Base-by-base conservation (phyloP, 352 stramenopile genomes). In the Globisporangium nunn region DNA sequence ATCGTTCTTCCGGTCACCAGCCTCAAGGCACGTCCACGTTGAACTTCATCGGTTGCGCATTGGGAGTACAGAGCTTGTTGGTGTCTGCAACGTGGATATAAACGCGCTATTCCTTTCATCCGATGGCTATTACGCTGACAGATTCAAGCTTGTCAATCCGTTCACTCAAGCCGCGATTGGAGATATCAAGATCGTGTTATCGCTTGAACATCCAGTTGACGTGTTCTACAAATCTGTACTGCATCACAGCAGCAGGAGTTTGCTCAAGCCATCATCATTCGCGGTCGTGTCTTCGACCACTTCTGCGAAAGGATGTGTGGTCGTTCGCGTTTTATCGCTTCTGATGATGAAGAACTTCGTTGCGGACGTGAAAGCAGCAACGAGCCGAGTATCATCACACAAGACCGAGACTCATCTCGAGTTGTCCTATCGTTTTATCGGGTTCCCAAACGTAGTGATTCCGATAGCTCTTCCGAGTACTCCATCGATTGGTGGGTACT, bases 71-170 rank as follows among this genome's bases (percentile, higher is more conserved):
- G 39, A 18, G 11, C 51, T 72, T 39, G 48, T 71, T 6, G 70
- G 44, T 44, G 50, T 57, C 8, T 47, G 44, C 7, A 45, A 48
- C 14, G 11, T 48, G 5, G 45, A 56, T 18, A 40, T 67, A 3
- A 55, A 61, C 10, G 28, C 61, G 28, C 49, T 75, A 6, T 78
- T 72, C 33, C 48, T 67, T 11, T 72, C 67, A 0, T 40, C 52
- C 7, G 40, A 29, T 6, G 60, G 60, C 0, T 44, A 44, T 6
- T 45, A 48, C 37, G 15, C 52, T 0, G 56, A 64, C 51, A 45
- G 30, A 2, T 39, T 65, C 18, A 65, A 63, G 41, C 28, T 74
- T 17, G 18, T 50, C 14, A 54, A 61, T 35, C 66, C 69, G 8
- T 59, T 50, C 47, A 65, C 45, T 0, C 50, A 46, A 7, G 54